Base-by-base conservation (phyloP, 2,329 filamentous ascomycete species). In the Ascocoryne sarcoides region DNA sequence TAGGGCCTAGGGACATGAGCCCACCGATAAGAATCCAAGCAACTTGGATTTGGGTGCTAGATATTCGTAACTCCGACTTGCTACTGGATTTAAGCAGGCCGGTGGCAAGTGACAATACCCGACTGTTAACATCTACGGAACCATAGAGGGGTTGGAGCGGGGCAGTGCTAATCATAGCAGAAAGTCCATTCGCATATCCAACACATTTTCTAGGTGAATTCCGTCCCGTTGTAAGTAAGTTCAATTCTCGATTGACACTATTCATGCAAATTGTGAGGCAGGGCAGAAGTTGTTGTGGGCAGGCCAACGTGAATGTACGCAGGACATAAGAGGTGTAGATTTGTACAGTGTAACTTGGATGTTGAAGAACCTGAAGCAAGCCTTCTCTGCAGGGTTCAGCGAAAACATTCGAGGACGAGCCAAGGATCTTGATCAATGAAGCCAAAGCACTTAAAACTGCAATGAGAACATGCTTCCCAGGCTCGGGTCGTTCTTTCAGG, bases 21-120 rank as follows among this genome's bases (percentile, higher is more conserved):
- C 93, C 92, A 28, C 93, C 92, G 34, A 98, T 94, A 42, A 98
- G 68, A 35, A 94, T 93, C 90, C 92, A 98, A 4, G 92, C 92
- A 2, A 98, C 89, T 59, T 98, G 92, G 17, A 98, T 88, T 58
- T 98, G 92, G 1, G 88, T 95, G 54, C 86, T 86, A 5, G 92
- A 94, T 26, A 92, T 79, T 19, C 90, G 80, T 39, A 98, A 69
- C 59, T 98, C 90, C 1, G 87, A 92, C 57, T 87, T 86, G 33
- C 88, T 82, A 60, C 88, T 95, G 0, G 84, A 89, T 62, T 98
- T 98, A 29, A 98, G 73, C 19, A 98, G 69, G 29, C 86, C 84
- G 0, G 89, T 96, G 1, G 92, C 89, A 67, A 95, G 88, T 5
- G 85, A 84, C 43, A 96, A 72, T 10, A 96, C 85, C 21, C 87